Base-by-base conservation (phyloP, 306 rosid species). In the Glycine tomentella region DNA sequence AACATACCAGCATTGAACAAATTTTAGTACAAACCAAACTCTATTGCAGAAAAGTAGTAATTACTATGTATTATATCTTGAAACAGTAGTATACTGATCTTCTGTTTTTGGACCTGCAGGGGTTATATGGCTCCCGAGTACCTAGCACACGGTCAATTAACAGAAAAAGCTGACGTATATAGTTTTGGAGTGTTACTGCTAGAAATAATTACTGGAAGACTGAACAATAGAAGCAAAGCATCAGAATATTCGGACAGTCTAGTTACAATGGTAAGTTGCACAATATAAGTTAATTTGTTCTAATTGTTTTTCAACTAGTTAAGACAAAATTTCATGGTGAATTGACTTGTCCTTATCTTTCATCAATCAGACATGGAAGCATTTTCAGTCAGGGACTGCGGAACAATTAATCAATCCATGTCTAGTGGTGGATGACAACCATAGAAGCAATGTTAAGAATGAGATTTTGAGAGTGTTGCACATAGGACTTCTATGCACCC, bases 41-140 rank as follows among this genome's bases (percentile, higher is more conserved):
- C 31, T 25, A 25, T 25, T 25, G 31, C 31, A 25, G 31, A 25
- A 57, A 25, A 13, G n/a, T 55, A 44, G 65, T 31, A 10, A 36
- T 15, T n/a, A n/a, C n/a, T n/a, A n/a, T n/a, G n/a, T n/a, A n/a
- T n/a, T n/a, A n/a, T 74, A 57, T 25, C 10, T 76, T 12, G 44
- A 38, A 58, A 42, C 52, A 9, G 7, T 44, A 17, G 1, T 7
- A 61, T 14, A 13, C 52, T 31, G 3, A 36, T 42, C 5, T 36
- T 66, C 4, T 36, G 5, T 42, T n/a, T 15, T 31, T 67, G 78
- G 15, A 62, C 66, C 55, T 69, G 50, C 81, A 90, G 97, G 75
- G 96, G 97, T 57, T 90, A 93, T 48, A 93, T 93, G 94, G 94
- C 97, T 81, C 97, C 96, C 2, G 97, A 93, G 80, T 93, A 93